Evolutionary conservation across 2,329 filamentous ascomycete species (phyloP).

Genomic region (Xylaria sp.): DNA sequence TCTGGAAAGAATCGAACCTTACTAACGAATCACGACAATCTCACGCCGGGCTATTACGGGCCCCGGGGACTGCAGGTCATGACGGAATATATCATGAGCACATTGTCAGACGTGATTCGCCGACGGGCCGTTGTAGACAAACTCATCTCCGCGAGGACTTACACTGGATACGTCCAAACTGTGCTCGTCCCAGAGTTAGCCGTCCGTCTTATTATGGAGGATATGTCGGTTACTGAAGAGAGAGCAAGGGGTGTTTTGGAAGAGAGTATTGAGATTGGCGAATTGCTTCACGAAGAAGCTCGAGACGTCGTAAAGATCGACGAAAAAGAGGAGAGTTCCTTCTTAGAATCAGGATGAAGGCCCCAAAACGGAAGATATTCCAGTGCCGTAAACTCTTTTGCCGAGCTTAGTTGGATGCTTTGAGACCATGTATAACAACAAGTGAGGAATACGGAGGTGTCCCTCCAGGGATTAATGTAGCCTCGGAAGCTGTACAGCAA

Average conservation of each 20-base stretch:
- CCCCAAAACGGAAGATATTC: neutral
- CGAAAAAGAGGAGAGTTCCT: conserved; percentile 43
- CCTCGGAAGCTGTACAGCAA: conserved; percentile 7
- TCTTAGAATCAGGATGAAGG: neutral
- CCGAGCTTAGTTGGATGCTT: neutral
- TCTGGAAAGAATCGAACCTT: conserved; percentile 69
- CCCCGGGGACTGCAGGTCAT: conserved; percentile 76
- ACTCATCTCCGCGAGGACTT: conserved; percentile 73
- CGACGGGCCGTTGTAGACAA: conserved; percentile 70
- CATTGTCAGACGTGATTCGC: conserved; percentile 69
- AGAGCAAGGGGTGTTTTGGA: conserved; percentile 66
- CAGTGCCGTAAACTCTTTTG: neutral
- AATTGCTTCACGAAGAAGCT: conserved; percentile 72
- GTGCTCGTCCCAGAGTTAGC: conserved; percentile 80
- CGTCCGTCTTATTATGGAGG: conserved; percentile 65
- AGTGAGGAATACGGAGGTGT: neutral
- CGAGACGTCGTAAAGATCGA: conserved; percentile 60
- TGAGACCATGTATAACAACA: conserved; percentile 5
- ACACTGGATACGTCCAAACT: conserved; percentile 74
- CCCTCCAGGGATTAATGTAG: neutral
- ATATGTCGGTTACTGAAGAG: conserved; percentile 58
- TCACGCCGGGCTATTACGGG: conserved; percentile 86
- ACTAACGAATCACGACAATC: conserved; percentile 64
- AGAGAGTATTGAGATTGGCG: conserved; percentile 74
- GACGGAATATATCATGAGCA: conserved; percentile 72